Evolutionary conservation across 2,329 filamentous ascomycete species (phyloP).

Genomic region (Trichoderma afroharzianum): DNA sequence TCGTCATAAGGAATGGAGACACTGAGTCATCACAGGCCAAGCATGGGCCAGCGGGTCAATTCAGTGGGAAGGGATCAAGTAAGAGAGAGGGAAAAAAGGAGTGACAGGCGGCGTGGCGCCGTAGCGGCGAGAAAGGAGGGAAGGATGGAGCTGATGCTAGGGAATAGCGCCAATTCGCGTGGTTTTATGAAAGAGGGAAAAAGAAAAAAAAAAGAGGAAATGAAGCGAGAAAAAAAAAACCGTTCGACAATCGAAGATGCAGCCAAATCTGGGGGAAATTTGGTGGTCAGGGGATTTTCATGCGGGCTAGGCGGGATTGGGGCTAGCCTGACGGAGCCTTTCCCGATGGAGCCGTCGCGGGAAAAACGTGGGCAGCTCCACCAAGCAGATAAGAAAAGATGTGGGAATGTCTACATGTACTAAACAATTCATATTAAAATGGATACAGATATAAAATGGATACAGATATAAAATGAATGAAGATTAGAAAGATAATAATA

Average conservation of each 20-base stretch:
- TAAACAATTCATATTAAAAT: not conserved
- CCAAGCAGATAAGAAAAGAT: not conserved
- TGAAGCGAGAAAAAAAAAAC: not conserved
- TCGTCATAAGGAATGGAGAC: constrained; percentile 14
- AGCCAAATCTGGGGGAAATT: constrained; percentile 15
- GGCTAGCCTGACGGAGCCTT: not conserved
- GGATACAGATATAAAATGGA: not conserved
- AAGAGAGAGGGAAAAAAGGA: constrained; percentile 5
- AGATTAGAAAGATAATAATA: not conserved
- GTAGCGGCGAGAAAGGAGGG: not conserved
- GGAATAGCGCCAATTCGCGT: not conserved
- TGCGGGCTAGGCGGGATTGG: not conserved
- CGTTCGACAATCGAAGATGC: constrained; percentile 4
- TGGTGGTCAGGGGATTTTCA: constrained; percentile 4
- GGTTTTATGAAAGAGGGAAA: not conserved
- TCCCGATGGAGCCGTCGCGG: constrained; percentile 7
- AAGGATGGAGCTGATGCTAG: not conserved
- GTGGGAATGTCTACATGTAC: not conserved
- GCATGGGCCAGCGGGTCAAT: not conserved
- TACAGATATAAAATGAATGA: not conserved
- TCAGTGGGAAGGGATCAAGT: not conserved
- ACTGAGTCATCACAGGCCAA: not conserved
- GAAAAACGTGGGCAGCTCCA: constrained; percentile 13
- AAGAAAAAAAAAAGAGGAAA: not conserved
- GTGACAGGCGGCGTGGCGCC: constrained; percentile 6